Evolutionary conservation across 2,329 filamentous ascomycete genomes (phyloP).

Genomic region (Penicillium nordicum): DNA sequence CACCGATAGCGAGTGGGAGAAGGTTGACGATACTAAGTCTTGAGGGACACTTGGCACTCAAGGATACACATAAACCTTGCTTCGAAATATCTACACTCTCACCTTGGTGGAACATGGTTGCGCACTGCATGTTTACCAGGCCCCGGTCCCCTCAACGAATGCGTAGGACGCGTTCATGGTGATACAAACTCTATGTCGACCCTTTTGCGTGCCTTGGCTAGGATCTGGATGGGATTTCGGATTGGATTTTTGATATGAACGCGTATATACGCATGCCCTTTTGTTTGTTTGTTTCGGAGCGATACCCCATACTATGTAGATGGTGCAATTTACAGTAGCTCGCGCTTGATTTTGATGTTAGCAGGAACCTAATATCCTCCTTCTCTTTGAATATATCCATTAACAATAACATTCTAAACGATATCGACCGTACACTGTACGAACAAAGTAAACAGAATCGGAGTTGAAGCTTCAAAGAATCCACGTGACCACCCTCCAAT

Average conservation of each 20-base stretch:
- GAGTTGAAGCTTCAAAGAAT: not conserved
- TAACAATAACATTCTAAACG: not conserved
- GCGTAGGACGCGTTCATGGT: not conserved
- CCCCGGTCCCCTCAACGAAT: not conserved
- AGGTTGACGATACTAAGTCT: conserved; percentile 59
- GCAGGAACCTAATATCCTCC: not conserved
- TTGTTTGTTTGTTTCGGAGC: not conserved
- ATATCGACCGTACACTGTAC: not conserved
- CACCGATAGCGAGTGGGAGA: conserved; percentile 97
- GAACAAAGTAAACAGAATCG: not conserved
- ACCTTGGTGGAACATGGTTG: not conserved
- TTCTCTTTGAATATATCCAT: not conserved
- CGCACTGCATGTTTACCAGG: not conserved
- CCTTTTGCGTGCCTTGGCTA: not conserved
- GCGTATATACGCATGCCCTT: not conserved
- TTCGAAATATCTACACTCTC: not conserved
- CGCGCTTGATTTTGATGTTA: not conserved
- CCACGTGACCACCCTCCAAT: not conserved
- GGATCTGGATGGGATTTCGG: not conserved
- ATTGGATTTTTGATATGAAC: not conserved
- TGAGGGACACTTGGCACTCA: conserved; percentile 1
- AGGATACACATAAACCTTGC: not conserved
- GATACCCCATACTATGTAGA: conserved; percentile 11
- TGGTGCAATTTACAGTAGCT: not conserved
- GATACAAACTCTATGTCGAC: not conserved